Percentiles rank a stretch among this genome's conserved stretches.
phyloP scores from a whole-genome alignment of 495 filamentous ascomycete species.

The Talaromyces stipitatus region DNA sequence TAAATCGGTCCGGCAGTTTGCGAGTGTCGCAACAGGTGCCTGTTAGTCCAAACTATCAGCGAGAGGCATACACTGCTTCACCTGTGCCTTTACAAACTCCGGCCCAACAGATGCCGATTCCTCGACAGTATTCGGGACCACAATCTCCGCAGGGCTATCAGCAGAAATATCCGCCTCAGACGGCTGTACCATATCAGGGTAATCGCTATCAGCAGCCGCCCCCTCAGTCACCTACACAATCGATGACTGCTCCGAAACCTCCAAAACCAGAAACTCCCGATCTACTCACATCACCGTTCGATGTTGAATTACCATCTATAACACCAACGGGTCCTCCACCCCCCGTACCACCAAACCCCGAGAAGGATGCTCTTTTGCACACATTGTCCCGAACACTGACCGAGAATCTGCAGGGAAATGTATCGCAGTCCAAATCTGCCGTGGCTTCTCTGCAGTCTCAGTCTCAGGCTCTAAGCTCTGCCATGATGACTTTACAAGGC shows the following conservation, averaged over 20 bases:
- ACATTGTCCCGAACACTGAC: constrained; percentile 65
- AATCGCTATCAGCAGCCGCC: background rate
- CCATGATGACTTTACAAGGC: constrained; percentile 56
- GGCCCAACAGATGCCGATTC: background rate
- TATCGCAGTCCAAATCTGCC: constrained; percentile 59
- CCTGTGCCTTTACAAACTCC: background rate
- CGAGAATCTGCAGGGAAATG: constrained; percentile 54
- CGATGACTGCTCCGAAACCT: background rate
- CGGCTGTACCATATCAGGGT: background rate
- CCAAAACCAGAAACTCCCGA: constrained; percentile 51
- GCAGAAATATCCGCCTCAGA: constrained; percentile 9
- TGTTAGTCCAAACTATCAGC: background rate
- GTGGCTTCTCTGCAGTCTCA: constrained; percentile 71
- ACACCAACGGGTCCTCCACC: constrained; percentile 56
- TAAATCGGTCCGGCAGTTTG: constrained; percentile 3
- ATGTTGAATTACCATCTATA: constrained; percentile 53
- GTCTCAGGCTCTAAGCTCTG: constrained; percentile 62
- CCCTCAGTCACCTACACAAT: constrained; percentile 4
- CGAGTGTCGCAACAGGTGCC: constrained; percentile 1
- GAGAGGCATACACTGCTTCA: background rate
- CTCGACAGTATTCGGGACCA: background rate
- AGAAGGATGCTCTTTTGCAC: constrained; percentile 82
- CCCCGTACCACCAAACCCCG: constrained; percentile 90
- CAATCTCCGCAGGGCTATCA: constrained; percentile 14
- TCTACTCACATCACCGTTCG: constrained; percentile 63